Evolutionary conservation across 2,329 filamentous ascomycete species (phyloP).

Genomic region (Aspergillus ochraceus): DNA sequence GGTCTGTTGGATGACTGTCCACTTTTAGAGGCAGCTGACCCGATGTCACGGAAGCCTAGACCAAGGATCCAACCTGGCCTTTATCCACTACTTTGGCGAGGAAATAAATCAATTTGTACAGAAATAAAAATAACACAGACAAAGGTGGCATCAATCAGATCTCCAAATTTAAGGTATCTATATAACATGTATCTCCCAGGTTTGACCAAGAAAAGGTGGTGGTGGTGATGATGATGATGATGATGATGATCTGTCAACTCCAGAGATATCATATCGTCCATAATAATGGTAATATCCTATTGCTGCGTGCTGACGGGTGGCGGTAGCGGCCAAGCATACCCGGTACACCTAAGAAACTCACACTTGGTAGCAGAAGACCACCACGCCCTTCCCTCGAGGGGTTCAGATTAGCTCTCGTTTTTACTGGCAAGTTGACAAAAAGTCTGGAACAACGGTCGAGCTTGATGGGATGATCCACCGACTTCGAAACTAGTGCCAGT

Average conservation of each 20-base stretch:
- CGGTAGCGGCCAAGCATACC: slow-evolving; percentile 13
- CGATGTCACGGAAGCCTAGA: slow-evolving; percentile 9
- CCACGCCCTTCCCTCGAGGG: not conserved
- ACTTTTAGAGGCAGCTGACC: slow-evolving; percentile 14
- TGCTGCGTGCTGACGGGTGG: slow-evolving; percentile 19
- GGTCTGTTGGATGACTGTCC: not conserved
- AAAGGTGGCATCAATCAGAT: not conserved
- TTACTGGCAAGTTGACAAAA: not conserved
- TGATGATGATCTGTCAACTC: slow-evolving; percentile 18
- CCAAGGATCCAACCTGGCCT: not conserved
- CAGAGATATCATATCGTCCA: slow-evolving; percentile 17
- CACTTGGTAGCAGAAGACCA: not conserved
- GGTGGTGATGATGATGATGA: not conserved
- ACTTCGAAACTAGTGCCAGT: slow-evolving; percentile 1
- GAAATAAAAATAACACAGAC: not conserved
- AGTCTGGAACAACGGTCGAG: slow-evolving; percentile 19
- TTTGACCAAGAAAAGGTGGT: not conserved
- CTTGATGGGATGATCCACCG: slow-evolving; percentile 14
- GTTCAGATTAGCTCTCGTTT: not conserved
- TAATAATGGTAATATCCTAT: slow-evolving; percentile 17
- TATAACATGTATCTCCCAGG: not conserved
- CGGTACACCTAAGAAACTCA: not conserved
- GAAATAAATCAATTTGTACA: not conserved
- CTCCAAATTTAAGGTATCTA: not conserved
- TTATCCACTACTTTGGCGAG: not conserved